phyloP scores from a whole-genome alignment of 2,329 filamentous ascomycete species.

The Corniculantispora saksenae region DNA sequence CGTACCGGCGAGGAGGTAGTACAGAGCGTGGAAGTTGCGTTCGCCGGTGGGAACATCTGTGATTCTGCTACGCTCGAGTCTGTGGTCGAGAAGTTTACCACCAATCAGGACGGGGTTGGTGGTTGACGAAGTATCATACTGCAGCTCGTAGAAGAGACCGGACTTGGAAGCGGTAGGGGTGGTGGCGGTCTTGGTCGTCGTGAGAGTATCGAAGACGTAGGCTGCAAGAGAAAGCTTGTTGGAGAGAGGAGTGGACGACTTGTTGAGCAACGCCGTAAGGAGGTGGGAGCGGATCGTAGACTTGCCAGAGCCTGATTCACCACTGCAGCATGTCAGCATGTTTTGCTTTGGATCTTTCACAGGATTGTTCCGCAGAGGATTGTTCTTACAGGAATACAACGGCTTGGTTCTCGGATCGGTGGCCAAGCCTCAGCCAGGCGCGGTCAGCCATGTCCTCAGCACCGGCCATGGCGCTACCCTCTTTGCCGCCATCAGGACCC shows the following conservation, averaged over 20 bases:
- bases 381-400: slow-evolving; percentile 82
- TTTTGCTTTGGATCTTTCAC: not conserved
- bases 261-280: slow-evolving; percentile 80
- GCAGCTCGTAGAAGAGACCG: slow-evolving; percentile 91
- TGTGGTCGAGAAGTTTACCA: slow-evolving; percentile 91
- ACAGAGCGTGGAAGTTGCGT: slow-evolving; percentile 92
- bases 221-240: slow-evolving; percentile 90
- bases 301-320: slow-evolving; percentile 95
- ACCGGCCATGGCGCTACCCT: slow-evolving; percentile 88
- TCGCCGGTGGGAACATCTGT: slow-evolving; percentile 92
- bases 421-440: slow-evolving; percentile 81
- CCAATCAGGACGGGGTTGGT: slow-evolving; percentile 87
- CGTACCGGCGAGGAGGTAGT: slow-evolving; percentile 92
- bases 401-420: slow-evolving; percentile 90
- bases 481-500: slow-evolving; percentile 85
- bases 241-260: slow-evolving; percentile 89
- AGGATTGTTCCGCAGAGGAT: no score
- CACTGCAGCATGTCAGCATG: slow-evolving; percentile 54
- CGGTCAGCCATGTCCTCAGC: slow-evolving; percentile 89
- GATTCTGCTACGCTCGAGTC: slow-evolving; percentile 88
- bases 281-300: slow-evolving; percentile 91
- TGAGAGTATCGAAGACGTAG: slow-evolving; percentile 94
- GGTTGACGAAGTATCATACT: slow-evolving; percentile 88
- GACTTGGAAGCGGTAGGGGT: slow-evolving; percentile 95
- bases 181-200: slow-evolving; percentile 94